A percentile compares a stretch with the other conserved stretches of the same genome.
Conservation (phyloP, 2,329 filamentous ascomycete species). For the Trichothecium roseum region DNA sequence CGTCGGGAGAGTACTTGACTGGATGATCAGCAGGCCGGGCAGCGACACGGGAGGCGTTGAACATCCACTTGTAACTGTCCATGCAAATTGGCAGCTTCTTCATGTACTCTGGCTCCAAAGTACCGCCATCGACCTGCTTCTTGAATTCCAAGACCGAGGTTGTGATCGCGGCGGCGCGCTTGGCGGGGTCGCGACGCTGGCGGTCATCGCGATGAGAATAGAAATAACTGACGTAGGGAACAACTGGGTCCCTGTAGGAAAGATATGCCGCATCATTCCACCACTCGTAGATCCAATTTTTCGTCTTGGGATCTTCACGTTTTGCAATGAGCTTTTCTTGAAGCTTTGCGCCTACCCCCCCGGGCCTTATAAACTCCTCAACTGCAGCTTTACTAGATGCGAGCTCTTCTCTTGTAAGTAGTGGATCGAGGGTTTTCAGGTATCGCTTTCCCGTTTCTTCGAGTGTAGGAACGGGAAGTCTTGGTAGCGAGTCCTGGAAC, state of each 20-base stretch:
- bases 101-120: slow-evolving; percentile 96
- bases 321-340: slow-evolving; percentile 80
- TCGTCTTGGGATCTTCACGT: slow-evolving; percentile 66
- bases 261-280: slow-evolving; percentile 96
- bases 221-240: slow-evolving; percentile 98
- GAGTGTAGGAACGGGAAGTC: slow-evolving; percentile 69
- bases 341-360: slow-evolving; percentile 69
- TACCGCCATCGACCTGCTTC: slow-evolving; percentile 72
- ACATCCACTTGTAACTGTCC: slow-evolving; percentile 99
- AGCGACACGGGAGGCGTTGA: slow-evolving; percentile 83
- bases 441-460: slow-evolving; percentile 75
- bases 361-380: slow-evolving; percentile 79
- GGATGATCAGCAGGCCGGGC: slow-evolving; percentile 74
- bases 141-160: slow-evolving; percentile 88
- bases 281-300: slow-evolving; percentile 97
- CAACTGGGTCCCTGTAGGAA: slow-evolving; percentile 84
- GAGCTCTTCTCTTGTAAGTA: slow-evolving; percentile 59
- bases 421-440: slow-evolving; percentile 66
- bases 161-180: slow-evolving; percentile 84
- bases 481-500: slow-evolving; percentile 77
- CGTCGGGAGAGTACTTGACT: slow-evolving; percentile 63
- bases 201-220: slow-evolving; percentile 96
- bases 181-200: slow-evolving; percentile 74
- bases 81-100: slow-evolving; percentile 95
- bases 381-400: slow-evolving; percentile 72